phyloP scores from a whole-genome alignment of 139 green algal genomes.

The Chlamydomonas incerta region DNA sequence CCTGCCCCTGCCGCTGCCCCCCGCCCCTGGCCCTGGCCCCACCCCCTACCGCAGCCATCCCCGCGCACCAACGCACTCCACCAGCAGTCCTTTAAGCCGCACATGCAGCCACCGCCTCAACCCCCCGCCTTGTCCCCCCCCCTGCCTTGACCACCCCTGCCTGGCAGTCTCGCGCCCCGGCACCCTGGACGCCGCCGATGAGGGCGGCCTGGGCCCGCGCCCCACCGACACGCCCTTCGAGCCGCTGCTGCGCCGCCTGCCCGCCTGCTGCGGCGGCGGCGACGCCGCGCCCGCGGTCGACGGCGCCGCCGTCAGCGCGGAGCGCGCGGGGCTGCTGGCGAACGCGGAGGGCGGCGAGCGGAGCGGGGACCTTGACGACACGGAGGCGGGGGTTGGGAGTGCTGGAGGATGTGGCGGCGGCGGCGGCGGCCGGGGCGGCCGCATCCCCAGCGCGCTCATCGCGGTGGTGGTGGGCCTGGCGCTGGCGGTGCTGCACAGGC shows the following conservation, averaged over 20 bases:
- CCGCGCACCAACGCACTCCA: too few relatives aligned
- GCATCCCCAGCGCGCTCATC: slow-evolving; percentile 74
- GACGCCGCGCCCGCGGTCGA: background rate
- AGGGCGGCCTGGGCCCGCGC: background rate
- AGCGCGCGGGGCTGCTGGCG: too few relatives aligned
- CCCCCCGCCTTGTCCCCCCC: too few relatives aligned
- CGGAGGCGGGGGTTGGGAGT: background rate
- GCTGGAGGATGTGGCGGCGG: slow-evolving; percentile 10
- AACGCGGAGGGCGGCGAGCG: too few relatives aligned
- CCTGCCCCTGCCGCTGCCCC: too few relatives aligned
- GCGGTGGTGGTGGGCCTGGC: slow-evolving; percentile 73
- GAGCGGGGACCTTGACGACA: background rate
- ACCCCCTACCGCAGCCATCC: too few relatives aligned
- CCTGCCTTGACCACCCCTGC: background rate
- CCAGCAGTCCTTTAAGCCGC: too few relatives aligned
- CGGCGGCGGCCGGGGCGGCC: background rate
- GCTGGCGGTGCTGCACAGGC: slow-evolving; percentile 49
- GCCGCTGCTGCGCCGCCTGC: background rate
- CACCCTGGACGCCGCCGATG: background rate
- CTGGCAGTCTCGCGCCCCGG: background rate
- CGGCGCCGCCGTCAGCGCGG: too few relatives aligned
- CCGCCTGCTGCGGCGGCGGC: background rate
- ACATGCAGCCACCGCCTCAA: too few relatives aligned
- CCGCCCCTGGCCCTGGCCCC: too few relatives aligned
- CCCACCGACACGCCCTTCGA: background rate